Base-by-base conservation (phyloP, 495 filamentous ascomycete species). In the Penicillium coffeae region DNA sequence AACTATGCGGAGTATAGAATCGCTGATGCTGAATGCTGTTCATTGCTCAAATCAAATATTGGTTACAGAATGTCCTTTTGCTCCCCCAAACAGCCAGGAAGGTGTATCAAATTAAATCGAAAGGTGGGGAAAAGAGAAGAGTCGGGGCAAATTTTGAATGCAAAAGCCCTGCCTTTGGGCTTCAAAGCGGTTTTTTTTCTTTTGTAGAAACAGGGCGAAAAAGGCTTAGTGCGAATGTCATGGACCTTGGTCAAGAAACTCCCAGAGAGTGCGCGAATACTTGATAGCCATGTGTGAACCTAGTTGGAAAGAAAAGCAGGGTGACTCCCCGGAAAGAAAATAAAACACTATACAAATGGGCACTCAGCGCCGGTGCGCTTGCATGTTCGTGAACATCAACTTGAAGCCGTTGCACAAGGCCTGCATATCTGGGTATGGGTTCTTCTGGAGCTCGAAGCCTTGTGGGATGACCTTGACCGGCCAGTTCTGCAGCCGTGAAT, bases 331-430 rank as follows among this genome's bases (percentile, higher is more conserved):
- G 7, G 21, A 38, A 39, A 32, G 21, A 37, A 47, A 47, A 63
- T 63, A 47, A 56, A 60, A 58, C 54, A 63, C 54, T 60, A 34
- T 61, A 64, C 55, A 64, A 43, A 52, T 45, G 34, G 33, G 20
- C 21, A n/a, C 32, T 60, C 27, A 61, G 16, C 58, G 52, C 36
- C 60, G 60, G 8, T 66, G 63, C 30, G 57, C 64, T 55, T 78
- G 70, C 76, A 78, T 76, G 48, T 79, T 81, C 37, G 59, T 69
- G 57, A 82, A 83, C 38, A 86, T 66, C 63, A 83, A 36, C 65
- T 87, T 87, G 69, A 87, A 87, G 8, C 83, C 92, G 75, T 98
- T 98, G 73, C 89, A 95, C 42, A 98, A 74, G 16, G 90, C 88
- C 55, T 84, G 76, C 87, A 96, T 94, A 60, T 96, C 90, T 4